These are phyloP conservation scores for Pleurotus cornucopiae DNA, from an alignment of 768 basidiomycete species.

Conservation along the genomic window DNA sequence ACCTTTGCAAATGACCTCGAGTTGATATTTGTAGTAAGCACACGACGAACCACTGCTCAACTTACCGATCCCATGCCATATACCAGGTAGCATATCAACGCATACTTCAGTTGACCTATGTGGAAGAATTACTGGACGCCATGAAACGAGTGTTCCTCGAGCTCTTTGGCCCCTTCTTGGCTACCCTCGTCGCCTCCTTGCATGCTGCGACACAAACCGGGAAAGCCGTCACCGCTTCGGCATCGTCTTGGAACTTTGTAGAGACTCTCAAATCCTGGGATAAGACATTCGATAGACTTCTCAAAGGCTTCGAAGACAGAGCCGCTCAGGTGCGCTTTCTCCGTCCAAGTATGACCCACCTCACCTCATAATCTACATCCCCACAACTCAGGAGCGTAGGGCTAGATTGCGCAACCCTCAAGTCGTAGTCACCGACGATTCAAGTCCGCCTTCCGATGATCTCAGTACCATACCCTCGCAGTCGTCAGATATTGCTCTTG, in stretches of 20 bases:
- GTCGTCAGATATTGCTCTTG: conserved; percentile 49
- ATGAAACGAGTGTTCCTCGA: conserved; percentile 85
- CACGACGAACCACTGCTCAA: conserved; percentile 1
- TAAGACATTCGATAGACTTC: conserved; percentile 67
- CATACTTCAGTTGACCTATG: conserved; percentile 90
- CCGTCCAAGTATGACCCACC: neutral
- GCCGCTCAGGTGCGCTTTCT: conserved; percentile 52
- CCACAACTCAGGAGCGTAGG: conserved; percentile 59
- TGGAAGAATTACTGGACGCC: conserved; percentile 79
- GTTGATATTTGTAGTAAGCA: conserved; percentile 89
- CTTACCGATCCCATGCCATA: conserved; percentile 5
- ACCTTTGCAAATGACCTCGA: conserved; percentile 93
- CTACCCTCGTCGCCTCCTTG: conserved; percentile 79
- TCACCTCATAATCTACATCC: neutral
- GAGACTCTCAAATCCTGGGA: conserved; percentile 81
- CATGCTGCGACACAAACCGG: conserved; percentile 55
- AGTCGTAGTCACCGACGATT: conserved; percentile 26
- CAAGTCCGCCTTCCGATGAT: conserved; percentile 58
- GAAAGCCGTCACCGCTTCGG: conserved; percentile 29
- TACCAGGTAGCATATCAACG: conserved; percentile 91
- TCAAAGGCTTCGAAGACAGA: conserved; percentile 71
- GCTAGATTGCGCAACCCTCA: conserved; percentile 48
- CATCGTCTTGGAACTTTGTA: conserved; percentile 61
- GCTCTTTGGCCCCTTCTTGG: conserved; percentile 79
- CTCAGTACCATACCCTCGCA: conserved; percentile 49